Evolutionary conservation across 306 rosid genomes (phyloP), one percentile per base, ranked within the genome.

Genomic region (Pterocarpus santalinus): DNA sequence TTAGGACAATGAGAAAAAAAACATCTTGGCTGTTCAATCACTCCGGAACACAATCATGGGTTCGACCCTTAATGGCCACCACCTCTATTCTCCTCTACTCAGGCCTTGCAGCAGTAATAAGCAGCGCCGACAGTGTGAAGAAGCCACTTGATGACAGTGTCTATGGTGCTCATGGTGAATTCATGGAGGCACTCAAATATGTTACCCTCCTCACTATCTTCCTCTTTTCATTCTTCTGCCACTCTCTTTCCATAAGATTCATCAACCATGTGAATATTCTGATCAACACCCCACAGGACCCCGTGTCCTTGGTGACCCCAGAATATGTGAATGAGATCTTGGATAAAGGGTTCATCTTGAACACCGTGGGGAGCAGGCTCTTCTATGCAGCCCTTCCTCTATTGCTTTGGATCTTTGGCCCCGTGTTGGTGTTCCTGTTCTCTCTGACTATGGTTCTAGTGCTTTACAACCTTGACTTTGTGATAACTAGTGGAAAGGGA

Each of bases 1-100:
- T 43, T 89, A 96, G 99, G 98, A 96, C 66, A 94, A 93, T 72
- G 98, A 96, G 12, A 96, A 96, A 89, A 96, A 94, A 64, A 96
- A 94, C 73, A 94, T 96, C 72, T 75, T 96, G 1, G 99, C 98
- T 0, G 97, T 96, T 30, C 99, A 96, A 84, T 85, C 99, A 2
- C 89, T 94, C 0, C 81, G 99, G 68, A 94, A 96, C 88, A 85
- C 94, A 10, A 83, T 94, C 77, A 96, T 94, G 99, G 99, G 97
- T 30, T 88, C 92, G 22, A 96, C 98, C 75, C 82, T 22, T 94
- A 76, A 96, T 96, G 99, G 99, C 99, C 70, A 94, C 99, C 2
- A 94, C 97, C 1, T 87, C 98, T 0, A 85, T 96, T 66, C 97
- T 96, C 0, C 91, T 96, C 0, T 88, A 95, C 67, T 85, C 86